Conservation (phyloP, 441 rosid genomes). For the Populus trichocarpa region DNA sequence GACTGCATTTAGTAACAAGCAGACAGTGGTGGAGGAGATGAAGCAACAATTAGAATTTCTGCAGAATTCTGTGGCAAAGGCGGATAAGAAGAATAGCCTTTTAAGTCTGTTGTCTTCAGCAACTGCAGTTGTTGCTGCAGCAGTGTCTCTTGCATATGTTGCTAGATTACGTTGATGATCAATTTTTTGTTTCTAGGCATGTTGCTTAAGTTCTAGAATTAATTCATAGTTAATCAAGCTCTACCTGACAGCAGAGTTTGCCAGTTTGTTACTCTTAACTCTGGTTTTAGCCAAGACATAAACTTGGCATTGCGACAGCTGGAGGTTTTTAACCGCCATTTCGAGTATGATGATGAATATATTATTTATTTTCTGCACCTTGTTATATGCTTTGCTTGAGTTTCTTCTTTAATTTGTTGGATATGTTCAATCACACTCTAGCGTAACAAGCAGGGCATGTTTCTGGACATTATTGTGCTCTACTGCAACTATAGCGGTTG, state of each 20-base stretch:
- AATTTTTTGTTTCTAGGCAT: not conserved
- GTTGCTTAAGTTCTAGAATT: conserved; percentile 13
- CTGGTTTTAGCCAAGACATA: conserved; percentile 1
- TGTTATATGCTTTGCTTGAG: not conserved
- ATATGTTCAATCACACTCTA: not conserved
- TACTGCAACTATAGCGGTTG: not conserved
- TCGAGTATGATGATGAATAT: too few relatives aligned
- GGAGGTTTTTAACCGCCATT: not conserved
- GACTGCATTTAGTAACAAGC: conserved; percentile 48
- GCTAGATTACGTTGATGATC: conserved; percentile 39
- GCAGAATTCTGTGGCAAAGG: conserved; percentile 44
- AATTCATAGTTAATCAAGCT: conserved; percentile 5
- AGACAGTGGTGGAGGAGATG: conserved; percentile 47
- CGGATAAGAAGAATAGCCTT: conserved; percentile 47
- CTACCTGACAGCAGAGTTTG: conserved; percentile 1
- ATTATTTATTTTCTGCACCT: not conserved
- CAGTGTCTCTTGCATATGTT: conserved; percentile 57
- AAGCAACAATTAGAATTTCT: conserved; percentile 44
- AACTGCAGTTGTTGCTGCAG: conserved; percentile 60
- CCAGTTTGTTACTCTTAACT: conserved; percentile 16
- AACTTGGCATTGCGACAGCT: not conserved
- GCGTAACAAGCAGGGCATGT: not conserved
- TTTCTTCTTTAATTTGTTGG: not conserved
- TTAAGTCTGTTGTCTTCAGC: conserved; percentile 64
- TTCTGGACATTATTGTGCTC: not conserved